A percentile compares a stretch with the other conserved stretches of the same genome.
Conservation (phyloP, 306 rosid genomes). For the Quercus agrifolia region DNA sequence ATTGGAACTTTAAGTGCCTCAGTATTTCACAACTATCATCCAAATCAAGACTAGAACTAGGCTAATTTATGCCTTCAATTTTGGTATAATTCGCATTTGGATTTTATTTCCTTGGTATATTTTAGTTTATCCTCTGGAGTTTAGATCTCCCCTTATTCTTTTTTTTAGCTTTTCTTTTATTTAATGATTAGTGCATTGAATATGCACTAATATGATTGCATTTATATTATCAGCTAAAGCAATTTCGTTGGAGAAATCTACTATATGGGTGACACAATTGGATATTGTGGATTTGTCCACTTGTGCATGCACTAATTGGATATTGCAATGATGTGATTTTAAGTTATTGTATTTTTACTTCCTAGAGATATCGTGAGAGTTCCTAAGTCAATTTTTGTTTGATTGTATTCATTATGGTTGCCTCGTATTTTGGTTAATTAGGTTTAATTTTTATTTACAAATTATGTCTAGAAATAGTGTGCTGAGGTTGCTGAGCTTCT, state of each 20-base stretch:
- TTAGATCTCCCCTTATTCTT: neutral
- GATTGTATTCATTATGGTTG: neutral
- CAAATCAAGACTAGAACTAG: too few species aligned
- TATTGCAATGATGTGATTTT: constrained; percentile 70
- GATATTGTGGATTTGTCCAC: constrained; percentile 66
- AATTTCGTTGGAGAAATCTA: constrained; percentile 55
- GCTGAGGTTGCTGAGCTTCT: constrained; percentile 89
- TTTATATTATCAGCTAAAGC: constrained; percentile 55
- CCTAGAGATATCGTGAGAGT: neutral
- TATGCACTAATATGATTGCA: constrained; percentile 12
- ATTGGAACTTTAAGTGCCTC: too few species aligned
- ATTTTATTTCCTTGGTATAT: neutral
- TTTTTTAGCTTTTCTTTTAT: neutral
- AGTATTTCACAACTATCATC: too few species aligned
- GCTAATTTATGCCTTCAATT: too few species aligned
- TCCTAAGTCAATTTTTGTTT: neutral
- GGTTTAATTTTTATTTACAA: constrained; percentile 39
- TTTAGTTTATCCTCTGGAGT: neutral
- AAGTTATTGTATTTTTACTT: constrained; percentile 44
- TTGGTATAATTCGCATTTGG: neutral
- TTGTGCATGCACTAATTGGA: constrained; percentile 64
- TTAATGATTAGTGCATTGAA: neutral
- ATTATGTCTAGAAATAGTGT: constrained; percentile 78
- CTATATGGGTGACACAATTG: constrained; percentile 61
- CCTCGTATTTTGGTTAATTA: neutral